Evolutionary conservation across 352 stramenopile species (phyloP), one percentile per base, ranked within the genome.

Genomic region (Phytopythium boreale): DNA sequence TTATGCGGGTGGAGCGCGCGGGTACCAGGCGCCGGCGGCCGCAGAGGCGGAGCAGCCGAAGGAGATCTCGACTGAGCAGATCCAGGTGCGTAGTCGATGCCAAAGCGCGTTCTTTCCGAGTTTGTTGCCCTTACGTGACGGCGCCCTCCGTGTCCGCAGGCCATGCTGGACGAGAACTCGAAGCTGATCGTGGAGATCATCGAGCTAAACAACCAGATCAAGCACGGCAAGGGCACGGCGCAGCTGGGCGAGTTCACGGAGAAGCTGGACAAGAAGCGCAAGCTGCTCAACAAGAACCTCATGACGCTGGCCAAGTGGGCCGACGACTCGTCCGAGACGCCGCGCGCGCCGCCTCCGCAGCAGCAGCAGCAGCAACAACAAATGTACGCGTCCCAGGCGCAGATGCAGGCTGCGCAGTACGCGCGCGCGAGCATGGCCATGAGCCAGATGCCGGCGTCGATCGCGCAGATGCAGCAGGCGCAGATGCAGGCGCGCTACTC

Each of bases 221-320:
- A 95, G 62, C 83, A 91, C 55, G 84, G 83, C 20, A 93, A 93
- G 47, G 87, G 87, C 15, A 92, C 81, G 31, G 65, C 74, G 19
- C 80, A 91, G 56, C 75, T 93, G 51, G 79, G 80, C 49, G 84
- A 93, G 43, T 84, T 93, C 67, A 90, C 82, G 47, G 84, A 95
- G 57, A 92, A 93, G 66, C 72, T 95, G 39, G 84, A 95, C 69
- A 93, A 93, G 77, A 95, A 95, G 70, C 81, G 87, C 62, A 93
- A 95, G 64, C 87, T 88, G 65, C 87, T 95, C 56, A 95, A 95
- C 74, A 89, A 89, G 70, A 95, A 95, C 72, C 76, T 95, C 57
- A 95, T 95, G 87, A 95, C 84, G 50, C 77, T 95, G 37, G 87
- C 87, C 49, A 95, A 95, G 64, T 95, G 87, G 87, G 87, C 87